Conservation (phyloP, 1,284 basidiomycete genomes). For the Peniophora sp. region DNA sequence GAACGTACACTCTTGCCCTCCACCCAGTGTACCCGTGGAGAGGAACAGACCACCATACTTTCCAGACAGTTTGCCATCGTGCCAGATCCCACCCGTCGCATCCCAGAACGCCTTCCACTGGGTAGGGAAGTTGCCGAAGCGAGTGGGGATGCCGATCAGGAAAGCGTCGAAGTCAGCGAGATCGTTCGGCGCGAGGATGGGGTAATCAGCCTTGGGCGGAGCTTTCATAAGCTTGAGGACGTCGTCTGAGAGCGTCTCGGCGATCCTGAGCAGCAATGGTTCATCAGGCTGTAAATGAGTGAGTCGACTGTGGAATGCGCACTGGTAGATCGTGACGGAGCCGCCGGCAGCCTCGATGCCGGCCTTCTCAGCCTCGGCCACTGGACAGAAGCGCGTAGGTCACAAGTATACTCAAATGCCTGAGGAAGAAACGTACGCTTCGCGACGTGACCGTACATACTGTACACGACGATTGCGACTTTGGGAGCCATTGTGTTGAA, state of each 20-base stretch:
- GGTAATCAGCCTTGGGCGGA: slow-evolving; percentile 64
- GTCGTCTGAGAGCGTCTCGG: slow-evolving; percentile 78
- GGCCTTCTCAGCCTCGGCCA: slow-evolving; percentile 73
- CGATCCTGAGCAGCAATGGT: slow-evolving; percentile 38
- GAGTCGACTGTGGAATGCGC: slow-evolving; percentile 25
- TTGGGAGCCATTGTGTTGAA: slow-evolving; percentile 30
- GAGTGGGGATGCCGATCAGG: slow-evolving; percentile 75
- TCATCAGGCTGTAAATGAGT: not conserved
- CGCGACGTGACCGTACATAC: slow-evolving; percentile 76
- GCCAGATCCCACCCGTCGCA: slow-evolving; percentile 75
- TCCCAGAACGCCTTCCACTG: slow-evolving; percentile 61
- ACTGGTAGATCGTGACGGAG: slow-evolving; percentile 67
- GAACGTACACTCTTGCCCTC: not conserved
- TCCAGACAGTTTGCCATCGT: slow-evolving; percentile 59
- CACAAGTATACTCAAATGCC: not conserved
- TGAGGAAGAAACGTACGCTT: slow-evolving; percentile 39
- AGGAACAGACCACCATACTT: slow-evolving; percentile 78
- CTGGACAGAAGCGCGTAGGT: slow-evolving; percentile 24
- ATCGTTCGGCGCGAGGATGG: slow-evolving; percentile 61
- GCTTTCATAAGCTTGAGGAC: slow-evolving; percentile 76
- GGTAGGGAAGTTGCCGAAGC: slow-evolving; percentile 63
- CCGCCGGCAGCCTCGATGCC: slow-evolving; percentile 73
- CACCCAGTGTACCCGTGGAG: slow-evolving; percentile 52
- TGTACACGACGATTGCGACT: slow-evolving; percentile 79
- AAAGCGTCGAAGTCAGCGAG: slow-evolving; percentile 63